Conservation (phyloP, 2,329 filamentous ascomycete species). For the Fusarium domesticum region DNA sequence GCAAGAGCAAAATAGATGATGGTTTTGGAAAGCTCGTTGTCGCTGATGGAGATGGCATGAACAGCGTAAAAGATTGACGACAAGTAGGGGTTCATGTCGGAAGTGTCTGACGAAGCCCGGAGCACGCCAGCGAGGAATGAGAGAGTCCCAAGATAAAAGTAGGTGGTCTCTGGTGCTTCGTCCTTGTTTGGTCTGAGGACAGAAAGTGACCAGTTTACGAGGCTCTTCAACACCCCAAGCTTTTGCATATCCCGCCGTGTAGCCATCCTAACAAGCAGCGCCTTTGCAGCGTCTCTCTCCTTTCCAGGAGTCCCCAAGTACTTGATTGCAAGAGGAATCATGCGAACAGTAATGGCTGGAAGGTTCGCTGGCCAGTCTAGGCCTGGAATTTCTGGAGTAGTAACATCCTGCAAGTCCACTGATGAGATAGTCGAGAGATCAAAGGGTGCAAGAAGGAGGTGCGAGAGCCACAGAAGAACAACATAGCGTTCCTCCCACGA, state of each 20-base stretch:
- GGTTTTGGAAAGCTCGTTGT: constrained; percentile 46
- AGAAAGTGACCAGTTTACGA: constrained; percentile 69
- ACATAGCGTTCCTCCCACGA: constrained; percentile 89
- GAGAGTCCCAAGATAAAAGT: constrained; percentile 74
- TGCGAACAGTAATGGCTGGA: constrained; percentile 66
- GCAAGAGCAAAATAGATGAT: constrained; percentile 74
- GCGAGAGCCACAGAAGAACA: constrained; percentile 81
- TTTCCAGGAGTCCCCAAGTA: constrained; percentile 77
- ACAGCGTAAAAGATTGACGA: constrained; percentile 63
- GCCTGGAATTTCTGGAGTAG: constrained; percentile 42
- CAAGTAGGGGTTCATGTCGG: constrained; percentile 68
- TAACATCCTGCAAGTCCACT: constrained; percentile 46
- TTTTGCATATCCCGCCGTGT: constrained; percentile 85
- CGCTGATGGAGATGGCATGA: constrained; percentile 54
- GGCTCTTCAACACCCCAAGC: constrained; percentile 63
- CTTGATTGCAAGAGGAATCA: constrained; percentile 67
- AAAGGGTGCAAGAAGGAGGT: constrained; percentile 82
- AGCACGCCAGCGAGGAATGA: constrained; percentile 76
- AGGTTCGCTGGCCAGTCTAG: constrained; percentile 57
- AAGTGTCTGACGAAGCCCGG: constrained; percentile 65
- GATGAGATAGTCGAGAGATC: constrained; percentile 83
- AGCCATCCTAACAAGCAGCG: constrained; percentile 75
- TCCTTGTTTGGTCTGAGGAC: constrained; percentile 49
- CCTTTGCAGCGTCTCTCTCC: constrained; percentile 83
- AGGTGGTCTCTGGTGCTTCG: constrained; percentile 51